These are phyloP conservation scores for Baorangia bicolor DNA, from an alignment of 768 basidiomycete species.

Conservation along the genomic window DNA sequence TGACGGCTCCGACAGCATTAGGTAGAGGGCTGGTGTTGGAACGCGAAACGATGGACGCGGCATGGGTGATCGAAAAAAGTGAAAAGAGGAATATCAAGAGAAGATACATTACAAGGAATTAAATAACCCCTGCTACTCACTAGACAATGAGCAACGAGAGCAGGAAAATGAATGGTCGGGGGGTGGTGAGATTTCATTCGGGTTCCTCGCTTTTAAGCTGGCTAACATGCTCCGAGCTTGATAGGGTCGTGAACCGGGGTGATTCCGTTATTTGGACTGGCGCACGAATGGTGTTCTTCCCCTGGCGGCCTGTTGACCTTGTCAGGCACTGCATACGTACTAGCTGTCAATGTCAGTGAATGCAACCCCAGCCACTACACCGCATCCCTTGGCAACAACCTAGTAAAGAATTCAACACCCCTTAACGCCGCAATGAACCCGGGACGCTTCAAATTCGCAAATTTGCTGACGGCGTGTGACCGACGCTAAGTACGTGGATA, in stretches of 20 bases:
- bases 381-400: background rate
- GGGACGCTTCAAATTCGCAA: background rate
- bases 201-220: conserved; percentile 1
- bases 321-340: no score
- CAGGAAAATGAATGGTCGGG: background rate
- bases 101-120: conserved; percentile 11
- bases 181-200: background rate
- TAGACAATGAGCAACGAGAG: background rate
- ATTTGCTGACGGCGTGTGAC: no score
- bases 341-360: no score
- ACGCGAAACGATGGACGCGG: conserved; percentile 21
- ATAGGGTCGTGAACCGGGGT: background rate
- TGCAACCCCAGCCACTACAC: no score
- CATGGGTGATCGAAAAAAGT: conserved; percentile 5
- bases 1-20: conserved; percentile 12
- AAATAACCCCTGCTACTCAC: background rate
- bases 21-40: conserved; percentile 1
- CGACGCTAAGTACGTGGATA: no score
- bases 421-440: background rate
- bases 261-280: background rate
- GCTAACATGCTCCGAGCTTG: background rate
- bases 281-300: background rate
- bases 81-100: conserved; percentile 3
- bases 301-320: background rate
- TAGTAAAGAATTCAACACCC: background rate